Base-by-base conservation (phyloP, 768 basidiomycete genomes). In the Boletus patriciae region DNA sequence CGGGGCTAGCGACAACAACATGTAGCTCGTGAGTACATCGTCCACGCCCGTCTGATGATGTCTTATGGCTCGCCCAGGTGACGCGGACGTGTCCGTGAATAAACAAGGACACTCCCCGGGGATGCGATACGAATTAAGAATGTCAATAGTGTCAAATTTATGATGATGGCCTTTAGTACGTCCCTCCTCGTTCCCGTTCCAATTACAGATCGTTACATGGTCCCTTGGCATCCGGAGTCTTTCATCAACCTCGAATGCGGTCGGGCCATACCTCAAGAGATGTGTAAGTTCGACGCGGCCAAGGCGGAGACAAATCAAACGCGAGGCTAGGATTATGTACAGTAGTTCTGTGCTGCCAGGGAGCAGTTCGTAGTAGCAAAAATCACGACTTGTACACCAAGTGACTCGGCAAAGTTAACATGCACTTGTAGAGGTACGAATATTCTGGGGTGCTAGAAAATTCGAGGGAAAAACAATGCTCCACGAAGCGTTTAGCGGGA, bases 31-130 rank as follows among this genome's bases (percentile, higher is more conserved):
- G 63, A 46, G 73, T 64, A n/a, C 41, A 27, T 18, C 13, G 43
- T 54, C 9, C 19, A n/a, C 23, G 13, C 25, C 19, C 34, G n/a
- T 33, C 52, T 66, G 4, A 61, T 33, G 19, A 29, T 45, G 31
- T 40, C 4, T 3, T 51, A 97, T 94, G 96, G 96, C 1, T 98
- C 95, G 7, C 78, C 98, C 33, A 81, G 97, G 94, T 60, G 97
- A 99, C 66, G 91, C 96, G 29, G 98, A 99, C 65, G 87, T 98
- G 6, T 98, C 96, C 6, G 83, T 98, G 7, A 90, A 92, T 65
- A 80, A 81, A 46, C 69, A 75, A 41, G 86, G 87, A 10, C 73
- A 80, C 7, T 72, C 82, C 4, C 85, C 75, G 1, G 87, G 94
- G 3, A 96, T 36, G 27, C 55, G 55, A 29, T 50, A 48, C 66